These are phyloP conservation scores for Ascochyta viciae-villosae DNA, from an alignment of 2,329 filamentous ascomycete genomes.

Conservation along the genomic window DNA sequence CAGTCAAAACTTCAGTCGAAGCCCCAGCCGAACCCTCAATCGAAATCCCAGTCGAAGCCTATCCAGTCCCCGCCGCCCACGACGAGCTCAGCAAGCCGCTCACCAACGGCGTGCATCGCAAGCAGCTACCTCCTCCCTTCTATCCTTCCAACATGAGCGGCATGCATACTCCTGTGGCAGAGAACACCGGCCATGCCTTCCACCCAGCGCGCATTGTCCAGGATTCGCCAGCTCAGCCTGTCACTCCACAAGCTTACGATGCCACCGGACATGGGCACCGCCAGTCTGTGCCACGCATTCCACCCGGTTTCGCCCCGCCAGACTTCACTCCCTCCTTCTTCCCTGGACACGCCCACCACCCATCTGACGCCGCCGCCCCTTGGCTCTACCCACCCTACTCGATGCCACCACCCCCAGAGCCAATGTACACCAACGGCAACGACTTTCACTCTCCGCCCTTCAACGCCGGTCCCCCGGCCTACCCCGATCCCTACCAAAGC, in stretches of 20 bases:
- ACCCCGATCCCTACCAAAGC: slow-evolving; percentile 28
- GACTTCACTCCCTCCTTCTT: slow-evolving; percentile 41
- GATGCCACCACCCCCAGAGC: slow-evolving; percentile 36
- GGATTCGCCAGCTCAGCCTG: slow-evolving; percentile 49
- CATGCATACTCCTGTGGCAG: slow-evolving; percentile 31
- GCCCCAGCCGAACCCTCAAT: too few relatives aligned
- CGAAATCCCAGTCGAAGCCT: too few relatives aligned
- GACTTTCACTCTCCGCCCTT: slow-evolving; percentile 34
- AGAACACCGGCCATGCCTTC: slow-evolving; percentile 22
- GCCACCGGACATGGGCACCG: slow-evolving; percentile 24
- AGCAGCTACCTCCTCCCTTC: slow-evolving; percentile 48
- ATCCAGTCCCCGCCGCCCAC: slow-evolving; percentile 7
- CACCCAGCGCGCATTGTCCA: slow-evolving; percentile 49
- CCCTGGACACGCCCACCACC: slow-evolving; percentile 44
- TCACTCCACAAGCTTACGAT: slow-evolving; percentile 26
- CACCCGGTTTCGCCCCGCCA: slow-evolving; percentile 42
- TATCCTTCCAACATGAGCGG: slow-evolving; percentile 39
- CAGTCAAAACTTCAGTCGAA: too few relatives aligned
- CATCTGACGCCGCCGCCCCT: slow-evolving; percentile 41
- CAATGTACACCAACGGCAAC: slow-evolving; percentile 30
- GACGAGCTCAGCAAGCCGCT: slow-evolving; percentile 21
- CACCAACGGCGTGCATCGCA: slow-evolving; percentile 32
- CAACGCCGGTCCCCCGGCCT: slow-evolving; percentile 23
- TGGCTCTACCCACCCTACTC: slow-evolving; percentile 42
- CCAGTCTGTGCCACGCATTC: slow-evolving; percentile 35